These are phyloP conservation scores for Xylaria palmicola DNA, from an alignment of 495 filamentous ascomycete species.

Conservation along the genomic window DNA sequence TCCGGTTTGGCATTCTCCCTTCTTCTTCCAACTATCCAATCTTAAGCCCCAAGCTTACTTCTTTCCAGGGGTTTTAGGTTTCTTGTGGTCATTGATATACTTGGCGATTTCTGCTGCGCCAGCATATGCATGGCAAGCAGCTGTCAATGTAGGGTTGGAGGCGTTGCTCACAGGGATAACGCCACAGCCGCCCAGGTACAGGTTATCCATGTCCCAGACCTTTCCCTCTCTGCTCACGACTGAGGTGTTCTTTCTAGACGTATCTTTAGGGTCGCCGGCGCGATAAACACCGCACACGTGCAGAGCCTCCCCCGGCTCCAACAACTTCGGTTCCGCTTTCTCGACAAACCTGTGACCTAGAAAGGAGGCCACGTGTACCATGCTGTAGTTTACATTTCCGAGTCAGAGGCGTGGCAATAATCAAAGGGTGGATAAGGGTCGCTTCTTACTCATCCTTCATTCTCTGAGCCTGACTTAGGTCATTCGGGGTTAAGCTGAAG, in stretches of 20 bases:
- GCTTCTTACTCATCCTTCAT: conserved; percentile 13
- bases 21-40: too few species aligned
- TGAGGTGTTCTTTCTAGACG: neutral
- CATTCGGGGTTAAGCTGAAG: neutral
- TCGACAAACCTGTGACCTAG: conserved; percentile 4
- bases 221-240: neutral
- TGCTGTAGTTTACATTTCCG: neutral
- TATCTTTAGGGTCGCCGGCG: neutral
- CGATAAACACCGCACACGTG: conserved; percentile 4
- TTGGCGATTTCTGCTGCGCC: neutral
- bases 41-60: too few species aligned
- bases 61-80: too few species aligned
- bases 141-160: conserved; percentile 9
- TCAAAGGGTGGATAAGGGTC: neutral
- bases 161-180: conserved; percentile 5
- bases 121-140: neutral
- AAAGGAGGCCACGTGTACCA: neutral
- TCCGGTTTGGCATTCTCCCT: too few species aligned
- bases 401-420: neutral
- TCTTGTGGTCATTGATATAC: too few species aligned
- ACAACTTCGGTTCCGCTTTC: neutral
- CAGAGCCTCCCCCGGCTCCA: neutral
- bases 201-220: conserved; percentile 2
- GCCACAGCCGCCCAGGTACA: conserved; percentile 11
- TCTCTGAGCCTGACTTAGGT: neutral